A percentile compares a stretch with the other conserved stretches of the same genome.
Conservation (phyloP, 1,284 basidiomycete species). For the Ceratobasidium sp. region DNA sequence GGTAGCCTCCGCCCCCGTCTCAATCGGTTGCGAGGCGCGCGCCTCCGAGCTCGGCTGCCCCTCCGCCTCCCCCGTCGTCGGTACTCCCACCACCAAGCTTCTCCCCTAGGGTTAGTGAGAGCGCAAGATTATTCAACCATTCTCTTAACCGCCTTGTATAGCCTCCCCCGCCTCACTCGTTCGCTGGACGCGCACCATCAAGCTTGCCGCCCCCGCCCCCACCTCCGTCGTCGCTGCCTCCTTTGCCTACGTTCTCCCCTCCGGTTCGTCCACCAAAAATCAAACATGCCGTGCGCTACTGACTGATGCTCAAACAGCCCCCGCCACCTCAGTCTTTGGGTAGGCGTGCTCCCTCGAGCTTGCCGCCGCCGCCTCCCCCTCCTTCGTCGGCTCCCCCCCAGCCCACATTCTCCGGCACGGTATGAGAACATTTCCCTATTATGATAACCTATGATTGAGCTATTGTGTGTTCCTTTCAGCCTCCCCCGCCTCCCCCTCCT, state of each 20-base stretch:
- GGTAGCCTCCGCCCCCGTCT: background rate
- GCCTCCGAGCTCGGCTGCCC: background rate
- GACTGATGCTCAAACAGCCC: background rate
- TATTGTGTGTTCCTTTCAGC: background rate
- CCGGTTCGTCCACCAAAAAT: background rate
- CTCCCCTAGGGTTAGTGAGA: conserved; percentile 7
- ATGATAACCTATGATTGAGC: too few species aligned
- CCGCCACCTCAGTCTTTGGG: conserved; percentile 20
- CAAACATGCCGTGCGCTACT: background rate
- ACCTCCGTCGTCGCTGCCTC: conserved; percentile 5
- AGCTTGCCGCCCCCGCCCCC: conserved; percentile 17
- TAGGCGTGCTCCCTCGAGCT: conserved; percentile 12
- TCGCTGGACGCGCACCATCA: conserved; percentile 8
- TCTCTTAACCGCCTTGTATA: too few species aligned
- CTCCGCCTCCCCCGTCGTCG: conserved; percentile 1
- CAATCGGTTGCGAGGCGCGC: background rate
- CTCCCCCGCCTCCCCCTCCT: conserved; percentile 1
- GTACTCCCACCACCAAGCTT: conserved; percentile 27
- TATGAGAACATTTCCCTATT: background rate
- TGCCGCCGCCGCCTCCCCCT: conserved; percentile 8
- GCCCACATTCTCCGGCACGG: conserved; percentile 31
- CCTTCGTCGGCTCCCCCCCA: conserved; percentile 9
- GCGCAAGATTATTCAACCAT: too few species aligned
- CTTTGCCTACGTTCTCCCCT: conserved; percentile 30
- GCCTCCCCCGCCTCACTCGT: conserved; percentile 14